Percentiles rank a stretch among this genome's conserved stretches.
phyloP scores from a whole-genome alignment of 1,139 yeast species.

The Candida labiduridarum region DNA sequence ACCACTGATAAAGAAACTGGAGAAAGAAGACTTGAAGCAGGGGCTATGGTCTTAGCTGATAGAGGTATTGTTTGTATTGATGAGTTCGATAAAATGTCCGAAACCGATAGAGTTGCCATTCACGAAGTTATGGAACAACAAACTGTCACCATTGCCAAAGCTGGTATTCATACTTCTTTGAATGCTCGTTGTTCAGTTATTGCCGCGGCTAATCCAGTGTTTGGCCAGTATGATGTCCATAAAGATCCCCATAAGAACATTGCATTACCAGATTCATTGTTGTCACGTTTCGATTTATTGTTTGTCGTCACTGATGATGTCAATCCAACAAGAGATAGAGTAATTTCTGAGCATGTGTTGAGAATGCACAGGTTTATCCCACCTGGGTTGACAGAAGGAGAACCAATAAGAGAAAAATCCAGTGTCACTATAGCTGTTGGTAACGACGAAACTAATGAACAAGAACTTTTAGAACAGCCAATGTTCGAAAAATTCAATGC shows the following conservation, averaged over 20 bases:
- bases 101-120: constrained; percentile 94
- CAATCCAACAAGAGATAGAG: constrained; percentile 79
- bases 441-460: constrained; percentile 53
- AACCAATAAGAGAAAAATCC: constrained; percentile 82
- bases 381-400: constrained; percentile 90
- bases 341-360: constrained; percentile 91
- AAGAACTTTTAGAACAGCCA: constrained; percentile 54
- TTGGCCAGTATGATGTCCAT: constrained; percentile 95
- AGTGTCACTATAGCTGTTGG: constrained; percentile 81
- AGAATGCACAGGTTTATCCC: constrained; percentile 91
- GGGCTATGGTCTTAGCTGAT: constrained; percentile 99
- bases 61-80: constrained; percentile 97
- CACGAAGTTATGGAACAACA: constrained; percentile 99
- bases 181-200: constrained; percentile 97
- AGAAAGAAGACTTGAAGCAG: constrained; percentile 95
- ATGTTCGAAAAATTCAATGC: constrained; percentile 85
- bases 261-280: constrained; percentile 92
- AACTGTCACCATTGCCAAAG: constrained; percentile 97
- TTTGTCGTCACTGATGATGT: constrained; percentile 97
- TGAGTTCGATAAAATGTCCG: constrained; percentile 98
- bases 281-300: constrained; percentile 94
- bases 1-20: constrained; percentile 97
- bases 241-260: constrained; percentile 97
- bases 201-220: constrained; percentile 98
- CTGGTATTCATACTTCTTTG: constrained; percentile 95